Conservation (phyloP, 73 alveolate genomes). For the Paraurostyla sp. region DNA sequence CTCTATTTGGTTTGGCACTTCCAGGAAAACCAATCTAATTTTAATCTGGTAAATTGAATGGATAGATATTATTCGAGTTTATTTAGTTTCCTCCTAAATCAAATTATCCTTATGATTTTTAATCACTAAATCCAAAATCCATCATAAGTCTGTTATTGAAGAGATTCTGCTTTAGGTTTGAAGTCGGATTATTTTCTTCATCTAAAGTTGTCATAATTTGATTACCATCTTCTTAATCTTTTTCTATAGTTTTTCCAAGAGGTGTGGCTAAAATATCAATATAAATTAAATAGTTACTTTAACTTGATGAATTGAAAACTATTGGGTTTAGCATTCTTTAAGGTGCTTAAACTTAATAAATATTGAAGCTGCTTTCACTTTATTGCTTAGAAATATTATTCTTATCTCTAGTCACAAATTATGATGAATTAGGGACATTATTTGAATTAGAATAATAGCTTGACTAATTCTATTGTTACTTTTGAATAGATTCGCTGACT, state of each 20-base stretch:
- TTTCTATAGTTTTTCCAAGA: conserved; percentile 38
- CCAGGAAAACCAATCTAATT: not conserved
- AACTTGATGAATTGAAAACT: conserved; percentile 36
- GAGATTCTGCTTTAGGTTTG: not conserved
- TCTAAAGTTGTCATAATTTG: not conserved
- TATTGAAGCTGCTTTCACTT: not conserved
- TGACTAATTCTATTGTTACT: not conserved
- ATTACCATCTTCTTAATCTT: not conserved
- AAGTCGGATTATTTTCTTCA: not conserved
- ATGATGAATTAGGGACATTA: not conserved
- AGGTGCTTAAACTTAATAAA: conserved; percentile 8
- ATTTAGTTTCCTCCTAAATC: not conserved
- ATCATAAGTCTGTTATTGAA: conserved; percentile 25
- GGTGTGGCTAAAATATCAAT: conserved; percentile 22
- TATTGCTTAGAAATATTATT: not conserved
- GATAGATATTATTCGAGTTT: not conserved
- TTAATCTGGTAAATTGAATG: not conserved
- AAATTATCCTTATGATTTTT: not conserved
- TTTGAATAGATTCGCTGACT: conserved; percentile 24
- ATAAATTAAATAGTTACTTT: not conserved
- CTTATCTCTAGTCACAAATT: not conserved
- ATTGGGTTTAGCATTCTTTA: conserved; percentile 37
- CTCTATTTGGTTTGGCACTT: conserved; percentile 7
- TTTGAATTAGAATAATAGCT: not conserved
- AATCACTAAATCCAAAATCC: conserved; percentile 45